Base-by-base conservation (phyloP, 768 basidiomycete species). In the Boletus reticuloceps region DNA sequence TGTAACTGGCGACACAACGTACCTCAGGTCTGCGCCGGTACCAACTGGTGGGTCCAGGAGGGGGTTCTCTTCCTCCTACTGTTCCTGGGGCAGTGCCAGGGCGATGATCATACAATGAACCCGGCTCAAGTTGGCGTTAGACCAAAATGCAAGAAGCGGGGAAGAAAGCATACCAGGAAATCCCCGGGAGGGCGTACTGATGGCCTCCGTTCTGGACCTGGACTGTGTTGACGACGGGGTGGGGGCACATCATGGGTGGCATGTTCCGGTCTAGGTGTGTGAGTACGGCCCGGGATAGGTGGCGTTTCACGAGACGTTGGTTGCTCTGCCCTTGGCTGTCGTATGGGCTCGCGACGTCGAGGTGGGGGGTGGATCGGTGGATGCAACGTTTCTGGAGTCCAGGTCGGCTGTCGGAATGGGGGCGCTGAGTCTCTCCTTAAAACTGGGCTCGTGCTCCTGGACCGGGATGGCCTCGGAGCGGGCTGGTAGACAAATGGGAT, bases 401-500 rank as follows among this genome's bases (percentile, higher is more conserved):
- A 72, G 2, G 42, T 51, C 8, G 50, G 59, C 17, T 63, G 58
- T 19, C 69, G 72, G 41, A 62, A 56, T 11, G 68, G 67, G 10
- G 75, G 72, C 3, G 62, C 62, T 0, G 65, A 59, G 11, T 58
- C 55, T 36, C 59, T 53, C 59, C 55, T 64, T 64, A 44, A 62
- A 59, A 50, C 48, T 1, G 79, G 78, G 56, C 76, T 77, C 17
- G 74, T 64, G 39, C 77, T 79, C 49, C 76, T 72, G 17, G 77
- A 74, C 34, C 77, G 69, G 1, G 70, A 51, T 17, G 65, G 64
- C 43, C 72, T 62, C 8, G 77, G 75, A 8, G 75, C 71, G 14
- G 82, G 82, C 39, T 81, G 78, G 61, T 83, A 85, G 13, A 70
- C 68, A 51, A 88, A 80, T 0, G 82, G 82, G 0, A 79, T 74